Conservation (phyloP, 257 asterid genomes). For the Solanum gandarillasii region DNA sequence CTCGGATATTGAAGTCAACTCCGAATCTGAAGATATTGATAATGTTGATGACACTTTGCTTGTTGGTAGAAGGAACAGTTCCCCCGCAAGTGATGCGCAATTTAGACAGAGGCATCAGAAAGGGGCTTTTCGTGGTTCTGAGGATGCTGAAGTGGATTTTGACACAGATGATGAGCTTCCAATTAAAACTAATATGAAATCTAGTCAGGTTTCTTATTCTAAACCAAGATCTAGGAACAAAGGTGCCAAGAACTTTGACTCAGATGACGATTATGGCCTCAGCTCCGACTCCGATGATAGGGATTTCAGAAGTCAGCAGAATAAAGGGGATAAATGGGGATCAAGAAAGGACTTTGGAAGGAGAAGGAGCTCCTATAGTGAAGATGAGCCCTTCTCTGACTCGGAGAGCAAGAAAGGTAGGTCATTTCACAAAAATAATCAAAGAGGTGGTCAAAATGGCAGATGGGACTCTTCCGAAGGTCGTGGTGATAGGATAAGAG, state of each 20-base stretch:
- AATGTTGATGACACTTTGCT: constrained; percentile 16
- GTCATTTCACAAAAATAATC: constrained; percentile 13
- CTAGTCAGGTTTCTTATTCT: constrained; percentile 45
- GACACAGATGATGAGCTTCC: constrained; percentile 82
- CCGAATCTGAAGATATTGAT: constrained; percentile 54
- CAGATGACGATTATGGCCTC: constrained; percentile 46
- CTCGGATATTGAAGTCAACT: constrained; percentile 72
- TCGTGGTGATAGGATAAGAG: constrained; percentile 11
- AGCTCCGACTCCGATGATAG: constrained; percentile 41
- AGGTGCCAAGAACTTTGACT: constrained; percentile 31
- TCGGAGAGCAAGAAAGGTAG: constrained; percentile 33
- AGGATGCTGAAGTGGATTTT: constrained; percentile 42
- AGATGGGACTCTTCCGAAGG: constrained; percentile 8
- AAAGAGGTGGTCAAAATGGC: constrained; percentile 12
- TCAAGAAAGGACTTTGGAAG: constrained; percentile 19
- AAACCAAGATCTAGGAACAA: constrained; percentile 32
- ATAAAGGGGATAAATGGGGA: constrained; percentile 24
- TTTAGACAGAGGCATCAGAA: constrained; percentile 23
- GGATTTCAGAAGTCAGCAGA: constrained; percentile 18
- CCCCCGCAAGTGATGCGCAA: constrained; percentile 7
- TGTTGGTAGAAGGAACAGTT: constrained; percentile 19
- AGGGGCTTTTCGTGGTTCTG: constrained; percentile 26
- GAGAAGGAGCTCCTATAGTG: constrained; percentile 22
- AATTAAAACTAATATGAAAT: constrained; percentile 58
- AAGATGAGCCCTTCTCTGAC: constrained; percentile 22